Percentiles rank a stretch among this genome's conserved stretches.
phyloP scores from a whole-genome alignment of 2,329 filamentous ascomycete species.

The Fusarium sp. region DNA sequence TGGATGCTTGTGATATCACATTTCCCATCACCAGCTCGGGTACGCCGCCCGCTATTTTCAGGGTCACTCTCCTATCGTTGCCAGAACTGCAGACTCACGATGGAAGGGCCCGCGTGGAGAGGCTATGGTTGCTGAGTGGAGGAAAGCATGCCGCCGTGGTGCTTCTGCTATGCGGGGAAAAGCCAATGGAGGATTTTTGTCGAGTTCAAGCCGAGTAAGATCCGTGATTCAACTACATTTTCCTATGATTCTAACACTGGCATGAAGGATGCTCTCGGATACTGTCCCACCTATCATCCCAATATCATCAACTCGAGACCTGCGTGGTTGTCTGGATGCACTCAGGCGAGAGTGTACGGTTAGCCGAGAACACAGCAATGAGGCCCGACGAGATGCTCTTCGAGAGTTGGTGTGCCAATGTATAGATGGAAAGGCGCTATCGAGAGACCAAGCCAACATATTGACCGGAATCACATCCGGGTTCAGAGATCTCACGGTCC shows the following conservation, averaged over 20 bases:
- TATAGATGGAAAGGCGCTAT: conserved; percentile 44
- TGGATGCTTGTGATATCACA: conserved; percentile 60
- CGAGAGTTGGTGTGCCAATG: conserved; percentile 40
- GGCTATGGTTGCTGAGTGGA: conserved; percentile 55
- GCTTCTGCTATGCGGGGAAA: conserved; percentile 54
- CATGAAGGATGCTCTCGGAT: conserved; percentile 47
- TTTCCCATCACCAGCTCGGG: conserved; percentile 47
- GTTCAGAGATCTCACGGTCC: conserved; percentile 43
- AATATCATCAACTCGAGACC: conserved; percentile 49
- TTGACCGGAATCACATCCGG: conserved; percentile 45
- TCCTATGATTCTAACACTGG: neutral
- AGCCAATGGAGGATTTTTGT: conserved; percentile 51
- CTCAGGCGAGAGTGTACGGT: conserved; percentile 48
- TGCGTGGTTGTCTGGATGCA: conserved; percentile 53
- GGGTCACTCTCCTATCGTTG: conserved; percentile 55
- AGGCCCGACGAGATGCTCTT: neutral
- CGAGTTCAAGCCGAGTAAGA: conserved; percentile 58
- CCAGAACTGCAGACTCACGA: conserved; percentile 48
- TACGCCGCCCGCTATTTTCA: conserved; percentile 41
- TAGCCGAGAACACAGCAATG: neutral
- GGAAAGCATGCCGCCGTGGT: conserved; percentile 56
- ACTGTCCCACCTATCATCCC: conserved; percentile 57
- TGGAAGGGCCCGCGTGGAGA: conserved; percentile 51
- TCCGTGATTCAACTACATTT: neutral
- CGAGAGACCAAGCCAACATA: conserved; percentile 41